Evolutionary conservation across 2,329 filamentous ascomycete genomes (phyloP).

Genomic region (Curvularia lunata): DNA sequence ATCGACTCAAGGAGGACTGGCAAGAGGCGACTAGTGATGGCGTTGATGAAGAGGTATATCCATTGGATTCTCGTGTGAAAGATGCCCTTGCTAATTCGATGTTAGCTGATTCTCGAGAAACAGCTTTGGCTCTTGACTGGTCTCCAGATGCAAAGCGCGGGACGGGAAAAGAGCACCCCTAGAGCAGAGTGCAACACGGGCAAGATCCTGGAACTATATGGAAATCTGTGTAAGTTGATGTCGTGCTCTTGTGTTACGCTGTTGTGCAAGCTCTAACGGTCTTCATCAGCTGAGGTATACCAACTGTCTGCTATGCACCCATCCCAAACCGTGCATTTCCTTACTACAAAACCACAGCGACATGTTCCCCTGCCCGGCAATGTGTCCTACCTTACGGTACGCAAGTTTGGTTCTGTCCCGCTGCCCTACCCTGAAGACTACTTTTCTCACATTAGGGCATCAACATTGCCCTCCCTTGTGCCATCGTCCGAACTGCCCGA

Average conservation of each 20-base stretch:
- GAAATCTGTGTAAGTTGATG: conserved; percentile 47
- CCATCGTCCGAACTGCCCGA: conserved; percentile 63
- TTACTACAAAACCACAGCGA: conserved; percentile 42
- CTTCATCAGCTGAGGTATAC: conserved; percentile 50
- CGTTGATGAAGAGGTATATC: conserved; percentile 53
- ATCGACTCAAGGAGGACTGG: conserved; percentile 60
- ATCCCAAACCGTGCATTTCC: conserved; percentile 45
- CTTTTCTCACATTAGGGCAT: conserved; percentile 49
- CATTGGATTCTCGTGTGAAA: not conserved
- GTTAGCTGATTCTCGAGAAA: conserved; percentile 57
- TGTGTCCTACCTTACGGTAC: conserved; percentile 37
- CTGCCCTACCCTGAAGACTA: conserved; percentile 55
- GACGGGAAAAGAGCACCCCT: conserved; percentile 30
- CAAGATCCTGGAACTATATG: conserved; percentile 49
- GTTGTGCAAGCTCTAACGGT: conserved; percentile 38
- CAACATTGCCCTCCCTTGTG: conserved; percentile 63
- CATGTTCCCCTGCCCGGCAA: conserved; percentile 45
- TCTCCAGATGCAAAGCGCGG: conserved; percentile 52
- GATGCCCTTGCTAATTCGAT: conserved; percentile 5
- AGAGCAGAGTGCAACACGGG: conserved; percentile 40
- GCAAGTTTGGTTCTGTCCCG: conserved; percentile 52
- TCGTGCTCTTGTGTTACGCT: conserved; percentile 23
- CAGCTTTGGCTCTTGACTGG: conserved; percentile 68
- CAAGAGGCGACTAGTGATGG: conserved; percentile 50
- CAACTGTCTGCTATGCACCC: conserved; percentile 54